Evolutionary conservation across 108 stramenopile species (phyloP), one percentile per base, ranked within the genome.

Genomic region (Fragilariopsis cylindrus): DNA sequence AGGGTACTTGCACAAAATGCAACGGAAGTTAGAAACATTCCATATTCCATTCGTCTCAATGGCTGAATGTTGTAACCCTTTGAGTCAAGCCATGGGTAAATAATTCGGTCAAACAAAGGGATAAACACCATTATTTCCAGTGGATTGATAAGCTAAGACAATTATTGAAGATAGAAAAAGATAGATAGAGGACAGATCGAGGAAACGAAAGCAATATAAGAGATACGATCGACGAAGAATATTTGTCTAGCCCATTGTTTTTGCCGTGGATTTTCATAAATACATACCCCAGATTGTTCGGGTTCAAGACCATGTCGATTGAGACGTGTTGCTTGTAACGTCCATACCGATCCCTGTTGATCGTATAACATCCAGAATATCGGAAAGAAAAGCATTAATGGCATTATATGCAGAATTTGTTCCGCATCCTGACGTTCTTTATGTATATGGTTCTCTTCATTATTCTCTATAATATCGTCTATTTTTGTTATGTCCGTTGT

Each of bases 291-390:
- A 7, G 60, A 47, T 70, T 87, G 81, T 71, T 91, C 90, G n/a
- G 90, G 87, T 76, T 88, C 54, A 3, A 90, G 18, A 4, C 81
- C 84, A 54, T 74, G 70, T 18, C 69, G 41, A 48, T 80, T 52
- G 81, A 88, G 80, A 12, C 80, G 70, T 11, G 75, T 76, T 56
- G 90, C 90, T 73, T 90, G 90, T 47, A 90, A 65, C 12, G 83
- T 84, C 90, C 90, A 90, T 12, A 85, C 84, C 11, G 74, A 76
- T 16, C 87, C 85, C 57, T 90, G 90, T 71, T 90, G 90, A 74
- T 90, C 90, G 75, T 85, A 90, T 12, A 90, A 74, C 77, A 79
- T 83, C 90, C 90, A 90, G 68, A 88, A 90, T 4, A 86, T 65
- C 11, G 87, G 85, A 58, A 86, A 74, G 79, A 90, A 73, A 9